Evolutionary conservation across 2,329 filamentous ascomycete genomes (phyloP).

Genomic region (Botrytis cinerea): DNA sequence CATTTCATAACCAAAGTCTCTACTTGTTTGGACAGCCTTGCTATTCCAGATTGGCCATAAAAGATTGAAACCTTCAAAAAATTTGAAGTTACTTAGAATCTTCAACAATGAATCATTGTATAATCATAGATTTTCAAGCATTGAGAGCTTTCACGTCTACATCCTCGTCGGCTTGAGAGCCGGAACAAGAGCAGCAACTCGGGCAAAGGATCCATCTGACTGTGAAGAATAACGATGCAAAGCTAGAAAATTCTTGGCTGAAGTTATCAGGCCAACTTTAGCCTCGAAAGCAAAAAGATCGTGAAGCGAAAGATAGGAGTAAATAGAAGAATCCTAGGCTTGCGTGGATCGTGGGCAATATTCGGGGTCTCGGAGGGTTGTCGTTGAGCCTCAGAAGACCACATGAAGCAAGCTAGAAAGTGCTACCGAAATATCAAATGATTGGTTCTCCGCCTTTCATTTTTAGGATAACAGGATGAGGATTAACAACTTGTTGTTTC

Average conservation of each 20-base stretch:
- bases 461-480: not conserved
- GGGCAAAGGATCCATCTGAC: not conserved
- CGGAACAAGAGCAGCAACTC: not conserved
- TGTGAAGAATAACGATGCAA: not conserved
- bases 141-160: not conserved
- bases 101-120: not conserved
- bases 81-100: too few species aligned
- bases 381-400: not conserved
- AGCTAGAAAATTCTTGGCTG: not conserved
- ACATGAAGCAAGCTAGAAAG: not conserved
- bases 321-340: not conserved
- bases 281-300: not conserved
- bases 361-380: not conserved
- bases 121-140: not conserved
- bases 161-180: not conserved
- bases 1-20: too few species aligned
- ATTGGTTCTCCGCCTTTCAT: not conserved
- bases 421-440: not conserved
- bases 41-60: too few species aligned
- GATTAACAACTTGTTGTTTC: not conserved
- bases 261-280: not conserved
- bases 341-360: not conserved
- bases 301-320: not conserved
- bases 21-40: too few species aligned
- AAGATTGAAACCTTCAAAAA: too few species aligned